Evolutionary conservation across 2,329 filamentous ascomycete species (phyloP).

Genomic region (Dactylellina cionopaga): DNA sequence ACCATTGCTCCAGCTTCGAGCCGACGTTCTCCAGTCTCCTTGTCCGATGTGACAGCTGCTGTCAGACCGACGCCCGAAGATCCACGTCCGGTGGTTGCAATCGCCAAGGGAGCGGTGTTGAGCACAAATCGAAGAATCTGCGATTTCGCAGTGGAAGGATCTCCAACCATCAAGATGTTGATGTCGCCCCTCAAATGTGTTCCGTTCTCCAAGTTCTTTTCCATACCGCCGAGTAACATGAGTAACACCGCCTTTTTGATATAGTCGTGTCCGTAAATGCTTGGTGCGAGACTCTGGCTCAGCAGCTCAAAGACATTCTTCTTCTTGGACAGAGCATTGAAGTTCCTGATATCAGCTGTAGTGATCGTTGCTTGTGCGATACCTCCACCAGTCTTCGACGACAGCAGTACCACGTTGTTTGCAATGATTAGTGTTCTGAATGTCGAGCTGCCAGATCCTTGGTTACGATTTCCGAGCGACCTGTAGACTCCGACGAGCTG

Average conservation of each 20-base stretch:
- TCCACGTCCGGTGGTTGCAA: conserved; percentile 94
- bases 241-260: conserved; percentile 98
- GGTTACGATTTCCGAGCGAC: conserved; percentile 93
- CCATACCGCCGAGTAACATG: conserved; percentile 93
- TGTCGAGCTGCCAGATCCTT: conserved; percentile 85
- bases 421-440: conserved; percentile 95
- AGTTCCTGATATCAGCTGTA: conserved; percentile 96
- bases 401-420: conserved; percentile 93
- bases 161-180: conserved; percentile 98
- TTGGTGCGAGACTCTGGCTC: conserved; percentile 92
- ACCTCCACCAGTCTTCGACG: conserved; percentile 93
- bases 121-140: conserved; percentile 95
- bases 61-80: conserved; percentile 98
- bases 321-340: conserved; percentile 96
- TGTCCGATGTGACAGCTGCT: conserved; percentile 93
- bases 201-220: conserved; percentile 98
- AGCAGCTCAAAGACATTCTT: conserved; percentile 91
- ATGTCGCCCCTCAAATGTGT: conserved; percentile 96
- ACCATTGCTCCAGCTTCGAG: conserved; percentile 99
- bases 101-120: conserved; percentile 94
- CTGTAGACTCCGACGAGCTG: conserved; percentile 97
- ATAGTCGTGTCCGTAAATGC: conserved; percentile 95
- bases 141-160: conserved; percentile 98
- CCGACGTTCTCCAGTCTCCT: conserved; percentile 93
- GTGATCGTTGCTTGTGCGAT: conserved; percentile 92